phyloP scores from a whole-genome alignment of 2,329 filamentous ascomycete genomes.

The Venturia effusa region DNA sequence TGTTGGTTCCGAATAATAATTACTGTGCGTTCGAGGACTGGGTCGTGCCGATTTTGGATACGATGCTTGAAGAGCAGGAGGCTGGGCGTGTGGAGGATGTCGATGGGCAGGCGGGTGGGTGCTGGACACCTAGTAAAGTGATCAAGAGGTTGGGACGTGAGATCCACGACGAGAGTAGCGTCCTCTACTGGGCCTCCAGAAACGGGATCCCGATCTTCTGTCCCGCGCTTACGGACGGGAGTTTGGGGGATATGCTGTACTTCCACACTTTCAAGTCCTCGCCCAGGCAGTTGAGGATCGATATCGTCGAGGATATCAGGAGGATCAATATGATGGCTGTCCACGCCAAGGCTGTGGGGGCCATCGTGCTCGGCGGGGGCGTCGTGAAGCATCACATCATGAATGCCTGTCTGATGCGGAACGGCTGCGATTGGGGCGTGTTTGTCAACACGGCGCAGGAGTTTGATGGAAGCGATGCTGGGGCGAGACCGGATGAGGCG shows the following conservation, averaged over 20 bases:
- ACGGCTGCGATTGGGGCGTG: slow-evolving; percentile 91
- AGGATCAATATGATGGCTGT: slow-evolving; percentile 88
- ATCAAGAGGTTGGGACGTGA: slow-evolving; percentile 85
- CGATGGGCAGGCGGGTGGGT: slow-evolving; percentile 47
- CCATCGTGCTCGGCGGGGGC: slow-evolving; percentile 91
- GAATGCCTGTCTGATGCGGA: slow-evolving; percentile 94
- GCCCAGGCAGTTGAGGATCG: slow-evolving; percentile 69
- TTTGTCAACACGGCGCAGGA: slow-evolving; percentile 98
- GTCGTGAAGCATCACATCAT: slow-evolving; percentile 98
- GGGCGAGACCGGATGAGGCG: slow-evolving; percentile 88
- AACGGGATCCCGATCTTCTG: slow-evolving; percentile 97
- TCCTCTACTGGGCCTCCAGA: slow-evolving; percentile 96
- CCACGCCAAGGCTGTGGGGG: slow-evolving; percentile 75
- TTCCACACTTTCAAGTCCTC: slow-evolving; percentile 93
- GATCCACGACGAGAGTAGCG: slow-evolving; percentile 83
- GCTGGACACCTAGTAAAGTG: slow-evolving; percentile 88
- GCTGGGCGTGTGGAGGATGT: slow-evolving; percentile 34
- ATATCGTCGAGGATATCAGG: slow-evolving; percentile 89
- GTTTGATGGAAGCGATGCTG: slow-evolving; percentile 94
- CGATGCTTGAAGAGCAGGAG: slow-evolving; percentile 89
- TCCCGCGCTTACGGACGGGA: slow-evolving; percentile 89
- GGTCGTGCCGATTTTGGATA: slow-evolving; percentile 90
- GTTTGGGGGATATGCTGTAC: slow-evolving; percentile 94
- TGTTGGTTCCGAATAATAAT: slow-evolving; percentile 92
- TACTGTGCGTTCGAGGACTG: slow-evolving; percentile 98